A percentile compares a stretch with the other conserved stretches of the same genome.
Evolutionary conservation across 2,329 filamentous ascomycete species (phyloP).

Genomic region (Cladosporium austrohemisphaericum): DNA sequence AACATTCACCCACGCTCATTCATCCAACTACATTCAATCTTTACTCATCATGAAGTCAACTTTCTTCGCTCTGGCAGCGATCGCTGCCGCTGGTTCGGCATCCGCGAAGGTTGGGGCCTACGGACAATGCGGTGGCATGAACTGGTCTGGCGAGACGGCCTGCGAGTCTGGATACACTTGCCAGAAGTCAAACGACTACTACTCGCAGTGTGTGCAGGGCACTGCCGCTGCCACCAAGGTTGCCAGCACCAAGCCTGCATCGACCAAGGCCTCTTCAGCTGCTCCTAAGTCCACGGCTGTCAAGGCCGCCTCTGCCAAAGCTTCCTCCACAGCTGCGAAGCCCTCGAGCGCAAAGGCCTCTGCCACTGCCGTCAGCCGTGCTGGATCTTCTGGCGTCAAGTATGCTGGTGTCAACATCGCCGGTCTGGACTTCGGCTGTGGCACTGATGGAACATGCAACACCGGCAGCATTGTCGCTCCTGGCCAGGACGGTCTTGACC

Average conservation of each 20-base stretch:
- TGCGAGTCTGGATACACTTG: conserved; percentile 32
- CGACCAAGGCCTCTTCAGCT: conserved; percentile 17
- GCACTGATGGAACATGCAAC: conserved; percentile 40
- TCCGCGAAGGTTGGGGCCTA: conserved; percentile 18
- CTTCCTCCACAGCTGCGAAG: not conserved
- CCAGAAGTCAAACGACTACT: conserved; percentile 26
- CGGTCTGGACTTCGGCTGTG: conserved; percentile 34
- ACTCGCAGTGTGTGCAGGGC: conserved; percentile 31
- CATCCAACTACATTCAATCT: conserved; percentile 13
- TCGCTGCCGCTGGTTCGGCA: conserved; percentile 13
- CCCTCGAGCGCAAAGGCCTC: not conserved
- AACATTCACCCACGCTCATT: too few species aligned
- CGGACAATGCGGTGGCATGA: conserved; percentile 28
- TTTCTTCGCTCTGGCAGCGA: conserved; percentile 15
- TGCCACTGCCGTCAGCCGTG: conserved; percentile 3
- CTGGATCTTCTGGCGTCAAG: conserved; percentile 23
- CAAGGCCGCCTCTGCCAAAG: not conserved
- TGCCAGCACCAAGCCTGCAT: conserved; percentile 24
- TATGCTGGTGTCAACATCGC: conserved; percentile 34
- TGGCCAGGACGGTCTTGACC: conserved; percentile 30
- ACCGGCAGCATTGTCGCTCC: conserved; percentile 32
- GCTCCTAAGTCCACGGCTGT: conserved; percentile 9
- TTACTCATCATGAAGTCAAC: conserved; percentile 9
- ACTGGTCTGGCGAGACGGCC: conserved; percentile 28
- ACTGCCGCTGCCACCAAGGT: conserved; percentile 12